These are phyloP conservation scores for Linum tenue DNA, from an alignment of 345 rosid species.

Conservation along the genomic window DNA sequence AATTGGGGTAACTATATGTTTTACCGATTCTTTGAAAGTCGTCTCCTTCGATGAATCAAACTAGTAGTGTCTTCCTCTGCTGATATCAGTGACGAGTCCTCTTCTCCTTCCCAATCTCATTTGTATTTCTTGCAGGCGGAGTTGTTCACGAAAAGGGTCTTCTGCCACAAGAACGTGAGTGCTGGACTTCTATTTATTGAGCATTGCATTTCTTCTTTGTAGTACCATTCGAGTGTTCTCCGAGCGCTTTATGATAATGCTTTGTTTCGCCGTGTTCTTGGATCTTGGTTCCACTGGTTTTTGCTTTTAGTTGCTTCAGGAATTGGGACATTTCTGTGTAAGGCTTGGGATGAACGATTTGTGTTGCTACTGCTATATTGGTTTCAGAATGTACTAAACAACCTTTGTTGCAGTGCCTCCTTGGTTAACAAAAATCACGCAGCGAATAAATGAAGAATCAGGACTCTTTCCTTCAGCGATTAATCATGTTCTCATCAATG, in stretches of 20 bases:
- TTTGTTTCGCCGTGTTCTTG: neutral
- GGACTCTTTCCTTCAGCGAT: slow-evolving; percentile 65
- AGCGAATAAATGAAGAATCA: slow-evolving; percentile 50
- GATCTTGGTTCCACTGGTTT: too few species aligned
- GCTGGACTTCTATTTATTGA: neutral
- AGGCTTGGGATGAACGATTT: neutral
- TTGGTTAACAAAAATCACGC: slow-evolving; percentile 54
- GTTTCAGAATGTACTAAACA: slow-evolving; percentile 5
- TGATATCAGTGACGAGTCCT: neutral
- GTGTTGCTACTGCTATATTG: neutral
- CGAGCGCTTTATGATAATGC: neutral
- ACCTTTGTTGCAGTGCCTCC: slow-evolving; percentile 56
- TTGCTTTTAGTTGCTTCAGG: too few species aligned
- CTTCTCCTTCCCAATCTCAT: slow-evolving; percentile 12
- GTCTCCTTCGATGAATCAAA: neutral
- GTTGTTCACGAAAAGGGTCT: slow-evolving; percentile 95
- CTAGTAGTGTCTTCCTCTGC: neutral
- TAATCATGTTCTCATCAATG: slow-evolving; percentile 86
- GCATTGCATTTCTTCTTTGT: neutral
- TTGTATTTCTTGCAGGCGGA: slow-evolving; percentile 50
- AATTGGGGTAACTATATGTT: slow-evolving; percentile 52
- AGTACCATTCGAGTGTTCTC: neutral
- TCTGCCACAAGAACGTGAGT: slow-evolving; percentile 80
- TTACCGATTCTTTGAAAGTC: neutral
- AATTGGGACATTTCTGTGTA: too few species aligned